These are phyloP conservation scores for Ustilago nuda DNA, from an alignment of 1,284 basidiomycete genomes.

Conservation along the genomic window DNA sequence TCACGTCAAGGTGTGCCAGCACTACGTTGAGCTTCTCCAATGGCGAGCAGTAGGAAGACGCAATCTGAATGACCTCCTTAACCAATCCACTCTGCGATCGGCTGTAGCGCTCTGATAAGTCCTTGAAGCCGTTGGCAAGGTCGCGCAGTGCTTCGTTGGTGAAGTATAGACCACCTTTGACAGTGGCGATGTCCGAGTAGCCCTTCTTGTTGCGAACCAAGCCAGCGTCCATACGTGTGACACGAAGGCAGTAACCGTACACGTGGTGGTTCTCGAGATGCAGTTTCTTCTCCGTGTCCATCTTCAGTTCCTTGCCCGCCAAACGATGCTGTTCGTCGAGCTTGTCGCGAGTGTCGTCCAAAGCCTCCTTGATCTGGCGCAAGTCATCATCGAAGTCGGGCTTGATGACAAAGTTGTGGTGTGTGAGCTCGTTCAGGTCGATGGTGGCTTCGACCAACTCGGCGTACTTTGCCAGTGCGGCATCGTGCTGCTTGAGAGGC, in stretches of 20 bases:
- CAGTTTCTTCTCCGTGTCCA: constrained; percentile 95
- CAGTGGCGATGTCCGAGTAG: constrained; percentile 86
- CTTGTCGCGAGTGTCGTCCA: constrained; percentile 80
- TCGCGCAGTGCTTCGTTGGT: constrained; percentile 83
- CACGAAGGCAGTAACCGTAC: constrained; percentile 92
- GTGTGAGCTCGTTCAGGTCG: constrained; percentile 84
- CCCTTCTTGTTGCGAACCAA: constrained; percentile 77
- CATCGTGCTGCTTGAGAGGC: constrained; percentile 45
- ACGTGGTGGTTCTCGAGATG: constrained; percentile 91
- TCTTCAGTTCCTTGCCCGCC: constrained; percentile 79
- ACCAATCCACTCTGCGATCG: constrained; percentile 85
- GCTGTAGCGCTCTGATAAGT: constrained; percentile 78
- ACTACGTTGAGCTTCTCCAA: constrained; percentile 88
- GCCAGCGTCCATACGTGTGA: constrained; percentile 83
- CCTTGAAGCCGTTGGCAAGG: constrained; percentile 80
- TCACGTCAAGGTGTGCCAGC: constrained; percentile 90
- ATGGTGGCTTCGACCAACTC: constrained; percentile 97
- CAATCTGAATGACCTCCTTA: constrained; percentile 91
- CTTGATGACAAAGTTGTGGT: constrained; percentile 91
- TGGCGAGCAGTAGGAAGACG: constrained; percentile 82
- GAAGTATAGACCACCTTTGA: constrained; percentile 90
- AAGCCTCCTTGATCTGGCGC: constrained; percentile 77
- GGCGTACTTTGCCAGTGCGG: constrained; percentile 74
- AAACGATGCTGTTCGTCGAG: constrained; percentile 85
- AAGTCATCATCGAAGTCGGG: constrained; percentile 87